Percentiles rank a stretch among this genome's conserved stretches.
Evolutionary conservation across 257 asterid species (phyloP).

Genomic region (Avicennia marina): DNA sequence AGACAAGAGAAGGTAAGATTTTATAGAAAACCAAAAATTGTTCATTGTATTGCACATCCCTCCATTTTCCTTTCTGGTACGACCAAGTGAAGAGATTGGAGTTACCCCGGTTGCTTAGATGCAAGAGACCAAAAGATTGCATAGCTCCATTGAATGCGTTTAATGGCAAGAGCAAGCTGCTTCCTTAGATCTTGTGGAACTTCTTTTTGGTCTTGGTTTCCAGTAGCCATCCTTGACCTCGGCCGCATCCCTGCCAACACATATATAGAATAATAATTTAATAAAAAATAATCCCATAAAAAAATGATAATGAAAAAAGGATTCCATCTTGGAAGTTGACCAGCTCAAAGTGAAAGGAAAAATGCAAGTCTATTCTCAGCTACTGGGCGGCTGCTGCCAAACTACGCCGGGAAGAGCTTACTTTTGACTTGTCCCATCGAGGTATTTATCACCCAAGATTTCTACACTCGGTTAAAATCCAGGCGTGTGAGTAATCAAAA

Average conservation of each 20-base stretch:
- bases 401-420: conserved; percentile 10
- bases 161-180: conserved; percentile 70
- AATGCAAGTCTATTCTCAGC: conserved; percentile 8
- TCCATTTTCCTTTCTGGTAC: background rate
- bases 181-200: conserved; percentile 44
- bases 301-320: conserved; percentile 1
- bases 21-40: too few species aligned
- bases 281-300: background rate
- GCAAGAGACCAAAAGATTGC: conserved; percentile 84
- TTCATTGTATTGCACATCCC: background rate
- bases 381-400: conserved; percentile 16
- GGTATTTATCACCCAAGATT: too few species aligned
- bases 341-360: conserved; percentile 7
- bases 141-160: conserved; percentile 83
- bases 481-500: too few species aligned
- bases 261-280: too few species aligned
- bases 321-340: conserved; percentile 23
- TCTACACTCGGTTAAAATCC: too few species aligned
- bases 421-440: background rate
- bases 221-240: conserved; percentile 40
- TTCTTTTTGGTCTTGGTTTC: conserved; percentile 26
- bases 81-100: background rate
- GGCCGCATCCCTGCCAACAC: background rate
- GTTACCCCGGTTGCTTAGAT: conserved; percentile 59
- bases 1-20: too few species aligned